Base-by-base conservation (phyloP, 1,139 yeast genomes). In the Blastobotrys buckinghamii region DNA sequence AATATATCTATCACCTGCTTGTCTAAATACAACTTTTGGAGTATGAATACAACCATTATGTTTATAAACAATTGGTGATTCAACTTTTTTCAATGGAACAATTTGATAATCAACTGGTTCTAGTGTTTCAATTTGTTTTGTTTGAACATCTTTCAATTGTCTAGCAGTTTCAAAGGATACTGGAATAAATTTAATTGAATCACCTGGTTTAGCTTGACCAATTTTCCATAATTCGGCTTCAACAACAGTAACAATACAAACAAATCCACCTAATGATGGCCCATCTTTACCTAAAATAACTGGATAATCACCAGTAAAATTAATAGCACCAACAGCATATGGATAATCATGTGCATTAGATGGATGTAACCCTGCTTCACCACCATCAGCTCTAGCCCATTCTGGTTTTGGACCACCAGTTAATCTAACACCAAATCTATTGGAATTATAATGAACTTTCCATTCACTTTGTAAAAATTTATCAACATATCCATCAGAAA, bases 191-290 rank as follows among this genome's bases (percentile, higher is more conserved):
- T 78, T 78, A 55, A 92, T 81, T 52, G 67, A 60, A 42, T 90
- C 97, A 62, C 97, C 97, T 6, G 97, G 97, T 67, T 86, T 89
- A 45, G 86, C 90, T 71, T 92, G 97, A 48, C 98, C 98, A 64
- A 92, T 85, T 72, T 92, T 92, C 97, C 97, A 92, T 84, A 92
- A 81, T 71, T 92, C 98, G 32, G 95, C 88, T 65, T 89, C 95
- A 26, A 88, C 86, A 54, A 92, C 95, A 51, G 90, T 97, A 6
- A 95, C 97, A 62, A 88, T 86, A 70, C 97, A 92, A 35, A 92
- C 97, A 64, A 92, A 92, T 0, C 98, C 98, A 61, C 97, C 97
- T 55, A 92, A 78, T 13, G 96, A 86, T 45, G 97, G 97, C 53
- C 97, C 97, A 69, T 92, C 98, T 63, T 96, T 87, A 9, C 97